phyloP scores from a whole-genome alignment of 1,284 basidiomycete species.

The Cystobasidium pallidum region DNA sequence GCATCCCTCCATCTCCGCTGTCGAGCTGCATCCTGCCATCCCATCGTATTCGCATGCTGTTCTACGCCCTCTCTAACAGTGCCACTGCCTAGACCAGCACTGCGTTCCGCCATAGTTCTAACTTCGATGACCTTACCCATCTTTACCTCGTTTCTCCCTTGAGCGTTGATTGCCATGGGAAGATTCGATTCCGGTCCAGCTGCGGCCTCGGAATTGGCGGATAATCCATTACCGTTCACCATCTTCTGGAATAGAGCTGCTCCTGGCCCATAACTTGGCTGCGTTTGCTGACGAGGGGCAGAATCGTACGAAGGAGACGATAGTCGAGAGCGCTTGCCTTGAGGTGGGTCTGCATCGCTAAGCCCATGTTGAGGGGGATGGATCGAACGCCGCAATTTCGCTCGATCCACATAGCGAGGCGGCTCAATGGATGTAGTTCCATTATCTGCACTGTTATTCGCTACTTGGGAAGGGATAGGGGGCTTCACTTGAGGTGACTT shows the following conservation, averaged over 20 bases:
- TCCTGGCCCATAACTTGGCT: constrained; percentile 34
- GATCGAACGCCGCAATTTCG: constrained; percentile 31
- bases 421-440: not conserved
- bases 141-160: not conserved
- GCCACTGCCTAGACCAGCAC: constrained; percentile 37
- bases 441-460: not conserved
- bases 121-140: constrained; percentile 40
- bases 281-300: not conserved
- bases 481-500: not conserved
- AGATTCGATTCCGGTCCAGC: too few relatives aligned
- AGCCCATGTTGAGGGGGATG: constrained; percentile 20
- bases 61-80: constrained; percentile 30
- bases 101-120: constrained; percentile 25
- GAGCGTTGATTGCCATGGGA: not conserved
- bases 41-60: constrained; percentile 5
- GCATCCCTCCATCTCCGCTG: constrained; percentile 40
- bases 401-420: constrained; percentile 32
- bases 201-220: not conserved
- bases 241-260: constrained; percentile 29
- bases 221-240: not conserved
- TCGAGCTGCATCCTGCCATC: constrained; percentile 24
- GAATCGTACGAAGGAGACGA: not conserved
- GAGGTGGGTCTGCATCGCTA: constrained; percentile 21
- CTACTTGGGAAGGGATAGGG: not conserved
- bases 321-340: not conserved